Evolutionary conservation across 441 rosid genomes (phyloP).

Genomic region (Raphanus hybrid): DNA sequence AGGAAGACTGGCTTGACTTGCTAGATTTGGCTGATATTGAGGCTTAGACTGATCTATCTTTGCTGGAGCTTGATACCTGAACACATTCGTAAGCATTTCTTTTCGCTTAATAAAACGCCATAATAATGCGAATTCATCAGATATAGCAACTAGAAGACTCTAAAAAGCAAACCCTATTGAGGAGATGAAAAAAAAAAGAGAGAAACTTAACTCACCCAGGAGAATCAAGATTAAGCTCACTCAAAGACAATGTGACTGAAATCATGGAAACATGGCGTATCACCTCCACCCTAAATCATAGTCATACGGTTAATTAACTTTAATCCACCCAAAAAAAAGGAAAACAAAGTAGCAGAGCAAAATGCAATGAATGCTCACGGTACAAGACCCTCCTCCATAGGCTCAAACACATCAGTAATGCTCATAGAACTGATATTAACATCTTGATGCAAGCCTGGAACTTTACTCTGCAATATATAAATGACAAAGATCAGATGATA

Average conservation of each 20-base stretch:
- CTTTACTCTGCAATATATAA: neutral
- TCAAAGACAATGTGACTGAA: slow-evolving; percentile 76
- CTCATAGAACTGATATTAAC: neutral
- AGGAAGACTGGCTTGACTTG: slow-evolving; percentile 50
- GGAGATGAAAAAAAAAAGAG: neutral
- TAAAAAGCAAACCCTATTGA: too few relatives aligned
- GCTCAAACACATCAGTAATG: neutral
- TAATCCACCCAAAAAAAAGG: slow-evolving; percentile 2
- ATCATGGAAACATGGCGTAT: slow-evolving; percentile 95
- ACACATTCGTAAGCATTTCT: neutral
- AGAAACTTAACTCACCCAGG: slow-evolving; percentile 70
- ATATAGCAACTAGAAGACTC: slow-evolving; percentile 7
- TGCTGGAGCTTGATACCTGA: slow-evolving; percentile 87
- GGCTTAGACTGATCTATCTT: slow-evolving; percentile 58
- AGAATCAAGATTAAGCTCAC: slow-evolving; percentile 68
- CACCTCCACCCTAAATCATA: slow-evolving; percentile 81
- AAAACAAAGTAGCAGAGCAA: neutral
- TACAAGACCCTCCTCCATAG: neutral
- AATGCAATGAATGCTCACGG: slow-evolving; percentile 53
- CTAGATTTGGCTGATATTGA: slow-evolving; percentile 60
- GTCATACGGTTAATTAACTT: slow-evolving; percentile 23
- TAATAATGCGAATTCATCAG: neutral
- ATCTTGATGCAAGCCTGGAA: slow-evolving; percentile 3
- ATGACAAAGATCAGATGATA: neutral
- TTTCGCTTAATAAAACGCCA: neutral